Conservation (phyloP, 2,329 filamentous ascomycete species). For the Ophiocordyceps unilateralis region DNA sequence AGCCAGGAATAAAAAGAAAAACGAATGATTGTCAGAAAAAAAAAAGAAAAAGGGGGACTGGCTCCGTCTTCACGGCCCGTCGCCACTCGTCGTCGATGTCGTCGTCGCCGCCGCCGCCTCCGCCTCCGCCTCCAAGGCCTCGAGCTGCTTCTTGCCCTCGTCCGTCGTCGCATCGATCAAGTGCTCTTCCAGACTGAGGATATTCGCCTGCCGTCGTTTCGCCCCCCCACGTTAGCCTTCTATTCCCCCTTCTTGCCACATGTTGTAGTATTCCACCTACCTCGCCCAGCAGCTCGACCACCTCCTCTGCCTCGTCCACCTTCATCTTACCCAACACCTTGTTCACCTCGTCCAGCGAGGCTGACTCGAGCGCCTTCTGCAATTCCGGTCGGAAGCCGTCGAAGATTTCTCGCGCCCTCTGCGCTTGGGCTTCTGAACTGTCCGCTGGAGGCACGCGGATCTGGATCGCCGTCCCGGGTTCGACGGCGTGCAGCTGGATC, state of each 20-base stretch:
- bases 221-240: neutral
- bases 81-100: neutral
- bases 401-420: conserved; percentile 56
- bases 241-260: too few species aligned
- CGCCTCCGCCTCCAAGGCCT: conserved; percentile 48
- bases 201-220: conserved; percentile 42
- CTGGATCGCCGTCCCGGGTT: conserved; percentile 80
- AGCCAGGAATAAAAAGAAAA: too few species aligned
- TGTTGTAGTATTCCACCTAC: conserved; percentile 20
- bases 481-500: conserved; percentile 92
- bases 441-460: conserved; percentile 61
- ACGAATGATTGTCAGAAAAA: too few species aligned
- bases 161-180: conserved; percentile 92
- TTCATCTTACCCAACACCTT: conserved; percentile 66
- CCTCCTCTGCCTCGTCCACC: conserved; percentile 70
- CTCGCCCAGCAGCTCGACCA: conserved; percentile 65
- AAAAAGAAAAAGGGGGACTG: too few species aligned
- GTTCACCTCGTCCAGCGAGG: conserved; percentile 51
- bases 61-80: neutral
- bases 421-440: conserved; percentile 46
- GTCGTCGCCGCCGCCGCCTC: conserved; percentile 12
- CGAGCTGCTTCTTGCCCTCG: conserved; percentile 61
- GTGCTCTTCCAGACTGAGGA: conserved; percentile 79
- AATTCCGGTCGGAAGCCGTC: conserved; percentile 70
- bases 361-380: conserved; percentile 68